Evolutionary conservation across 768 basidiomycete genomes (phyloP), one percentile per base, ranked within the genome.

Genomic region (Termitomyces eurrhizus): DNA sequence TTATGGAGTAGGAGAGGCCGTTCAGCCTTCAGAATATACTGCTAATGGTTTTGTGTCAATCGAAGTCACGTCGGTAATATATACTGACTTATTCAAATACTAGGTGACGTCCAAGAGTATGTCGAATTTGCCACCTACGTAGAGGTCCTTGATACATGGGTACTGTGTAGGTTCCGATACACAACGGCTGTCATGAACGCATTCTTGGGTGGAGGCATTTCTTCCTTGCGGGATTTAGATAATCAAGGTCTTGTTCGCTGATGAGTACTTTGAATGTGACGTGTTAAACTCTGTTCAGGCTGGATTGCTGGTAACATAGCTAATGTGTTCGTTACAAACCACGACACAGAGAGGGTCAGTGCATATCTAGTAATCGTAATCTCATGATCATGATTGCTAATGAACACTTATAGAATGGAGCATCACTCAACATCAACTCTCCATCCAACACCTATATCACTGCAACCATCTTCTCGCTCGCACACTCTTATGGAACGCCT

Each of bases 301-400:
- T 90, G 86, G 87, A 74, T 88, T 1, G 46, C 80, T 0, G 77
- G 85, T 2, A 72, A 68, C 0, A 64, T 66, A 16, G 87, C 87
- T 0, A 89, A 89, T 63, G 80, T 84, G 7, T 89, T 89, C 60
- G 86, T 89, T 4, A 74, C 82, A 0, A 87, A 89, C 65, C 88
- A 89, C 59, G 88, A 89, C 63, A 89, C 87, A 1, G 88, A 89
- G 68, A 73, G 88, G 49, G 81, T 80, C 50, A 24, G 74, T 63
- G 7, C 21, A 35, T 41, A 12, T 11, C 11, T n/a, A 33, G 18
- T 24, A 9, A 8, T 56, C 4, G 18, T 24, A 9, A 8, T 56
- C 4, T 42, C 36, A 14, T 32, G 45, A n/a, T 9, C 52, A n/a
- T 8, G n/a, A 44, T 42, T 16, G n/a, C 11, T 13, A 37, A 5